Base-by-base conservation (phyloP, 2,329 filamentous ascomycete species). In the Ophiostoma piceae region DNA sequence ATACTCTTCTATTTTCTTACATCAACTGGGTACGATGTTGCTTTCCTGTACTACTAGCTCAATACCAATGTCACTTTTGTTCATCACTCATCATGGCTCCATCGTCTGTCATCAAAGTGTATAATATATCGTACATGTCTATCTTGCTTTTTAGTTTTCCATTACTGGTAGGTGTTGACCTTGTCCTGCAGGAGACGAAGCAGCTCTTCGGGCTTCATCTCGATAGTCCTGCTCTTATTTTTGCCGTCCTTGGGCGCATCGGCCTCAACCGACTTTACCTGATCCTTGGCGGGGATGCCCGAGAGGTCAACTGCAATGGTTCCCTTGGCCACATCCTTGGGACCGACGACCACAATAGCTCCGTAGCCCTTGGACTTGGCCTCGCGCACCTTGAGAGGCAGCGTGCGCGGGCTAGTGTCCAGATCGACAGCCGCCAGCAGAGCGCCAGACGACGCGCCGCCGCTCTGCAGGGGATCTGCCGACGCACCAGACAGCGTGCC, bases 351-450 rank as follows among this genome's bases (percentile, higher is more conserved):
- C 41, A 92, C 83, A 68, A 95, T 87, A 69, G 91, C 82, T 68
- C 90, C 88, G 77, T 94, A 95, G 57, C 88, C 89, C 78, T 88
- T 90, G 66, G 79, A 77, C 73, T 86, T 89, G n/a, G 92, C 92
- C 76, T 91, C 87, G 41, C 84, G 84, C 29, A 92, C 84, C 78
- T 95, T 96, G 76, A 88, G 86, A 1, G 84, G 83, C 9, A 96
- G 77, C 0, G 85, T 83, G 68, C 87, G 84, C 16, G 84, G 80
- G 68, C 85, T 89, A 43, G 81, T 83, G 75, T 95, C 91, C 19
- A 93, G 77, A 71, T 94, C 91, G 41, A 96, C 86, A 16, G 73
- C 68, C 2, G 85, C 81, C 62, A 94, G 82, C 7, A 82, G 80
- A 4, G 88, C 88, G 0, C 57, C 16, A 1, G 69, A n/a, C 9